Evolutionary conservation across 2,329 filamentous ascomycete genomes (phyloP).

Genomic region (Colletotrichum filicis): DNA sequence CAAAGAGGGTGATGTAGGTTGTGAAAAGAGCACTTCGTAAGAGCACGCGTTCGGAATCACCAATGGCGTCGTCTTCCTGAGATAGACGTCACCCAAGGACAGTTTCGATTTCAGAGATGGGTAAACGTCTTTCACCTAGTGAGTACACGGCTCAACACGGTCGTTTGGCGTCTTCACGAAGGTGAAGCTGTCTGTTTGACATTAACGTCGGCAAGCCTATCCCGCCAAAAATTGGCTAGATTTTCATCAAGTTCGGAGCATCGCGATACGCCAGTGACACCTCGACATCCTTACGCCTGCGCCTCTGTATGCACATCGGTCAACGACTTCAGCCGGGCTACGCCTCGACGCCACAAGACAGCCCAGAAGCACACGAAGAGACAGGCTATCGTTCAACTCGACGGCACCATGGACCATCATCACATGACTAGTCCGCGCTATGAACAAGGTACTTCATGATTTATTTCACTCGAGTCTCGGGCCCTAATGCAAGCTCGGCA

Average conservation of each 20-base stretch:
- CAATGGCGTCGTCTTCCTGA: too few relatives aligned
- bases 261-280: not conserved
- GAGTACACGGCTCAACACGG: too few relatives aligned
- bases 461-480: not conserved
- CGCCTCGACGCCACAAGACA: not conserved
- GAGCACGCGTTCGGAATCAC: too few relatives aligned
- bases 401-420: not conserved
- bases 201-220: too few relatives aligned
- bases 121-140: too few relatives aligned
- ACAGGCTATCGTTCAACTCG: not conserved
- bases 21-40: too few relatives aligned
- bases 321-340: not conserved
- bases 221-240: too few relatives aligned
- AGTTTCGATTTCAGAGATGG: too few relatives aligned
- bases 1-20: too few relatives aligned
- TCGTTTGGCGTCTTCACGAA: too few relatives aligned
- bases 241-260: not conserved
- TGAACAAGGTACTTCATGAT: not conserved
- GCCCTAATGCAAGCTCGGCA: slow-evolving; percentile 2
- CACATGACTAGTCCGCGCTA: not conserved
- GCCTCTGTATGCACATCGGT: not conserved
- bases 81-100: too few relatives aligned
- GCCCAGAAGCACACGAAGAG: not conserved
- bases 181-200: too few relatives aligned
- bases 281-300: not conserved